Conservation (phyloP, 176 grass and related monocot species). For the barley (Hordeum vulgare) region DNA sequence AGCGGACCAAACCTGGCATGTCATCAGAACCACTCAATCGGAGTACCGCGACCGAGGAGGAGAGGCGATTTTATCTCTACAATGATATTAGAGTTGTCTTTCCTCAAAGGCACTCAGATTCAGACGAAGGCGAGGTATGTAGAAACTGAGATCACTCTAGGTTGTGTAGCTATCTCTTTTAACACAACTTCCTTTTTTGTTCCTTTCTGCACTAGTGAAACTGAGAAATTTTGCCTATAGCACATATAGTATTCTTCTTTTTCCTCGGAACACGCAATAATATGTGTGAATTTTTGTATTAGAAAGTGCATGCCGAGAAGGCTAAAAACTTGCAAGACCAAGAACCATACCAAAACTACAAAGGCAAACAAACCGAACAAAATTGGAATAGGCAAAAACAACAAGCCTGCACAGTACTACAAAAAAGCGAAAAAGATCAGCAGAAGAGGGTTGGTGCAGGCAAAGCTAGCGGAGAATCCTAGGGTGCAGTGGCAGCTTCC, state of each 20-base stretch:
- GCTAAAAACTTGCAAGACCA: background rate
- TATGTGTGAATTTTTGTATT: background rate
- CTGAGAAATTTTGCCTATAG: background rate
- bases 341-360: background rate
- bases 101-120: conserved; percentile 87
- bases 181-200: background rate
- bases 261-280: background rate
- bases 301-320: background rate
- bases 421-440: background rate
- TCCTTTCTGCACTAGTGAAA: background rate
- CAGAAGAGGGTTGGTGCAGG: background rate
- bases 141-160: conserved; percentile 8
- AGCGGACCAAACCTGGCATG: conserved; percentile 54
- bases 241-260: background rate
- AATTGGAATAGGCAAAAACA: background rate
- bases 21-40: conserved; percentile 25
- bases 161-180: background rate
- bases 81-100: conserved; percentile 97
- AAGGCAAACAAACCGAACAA: background rate
- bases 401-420: background rate
- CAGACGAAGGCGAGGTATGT: conserved; percentile 90
- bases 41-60: conserved; percentile 9
- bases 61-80: conserved; percentile 83
- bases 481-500: background rate
- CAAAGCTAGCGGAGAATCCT: background rate